Evolutionary conservation across 177 flowering plant genomes (phyloP), one percentile per base, ranked within the genome.

Genomic region (Vitis hybrid): DNA sequence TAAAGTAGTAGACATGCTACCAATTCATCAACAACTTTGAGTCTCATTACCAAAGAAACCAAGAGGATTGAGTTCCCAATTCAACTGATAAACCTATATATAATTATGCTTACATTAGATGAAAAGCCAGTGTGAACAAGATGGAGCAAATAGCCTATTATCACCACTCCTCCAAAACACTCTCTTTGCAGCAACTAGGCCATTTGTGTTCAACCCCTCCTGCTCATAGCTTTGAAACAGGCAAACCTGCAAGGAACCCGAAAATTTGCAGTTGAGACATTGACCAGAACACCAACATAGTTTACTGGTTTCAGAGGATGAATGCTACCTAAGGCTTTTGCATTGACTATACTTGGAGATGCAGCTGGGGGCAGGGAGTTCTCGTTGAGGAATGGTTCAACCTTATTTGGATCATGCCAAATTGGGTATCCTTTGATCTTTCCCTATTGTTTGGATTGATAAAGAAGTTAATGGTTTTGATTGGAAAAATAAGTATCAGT

Each of bases 311-410:
- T 48, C 3, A 18, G 19, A 2, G 16, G 2, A 57, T 14, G 33
- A 19, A 9, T 2, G 11, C 56, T 84, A 91, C 99, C 90, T 51
- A 94, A 76, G 76, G 89, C 83, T 75, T 93, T 94, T 9, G 93
- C 80, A 72, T 94, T 94, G 63, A 93, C 96, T 63, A 94, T 87
- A 86, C 99, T 94, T 48, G 99, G 98, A 81, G 80, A 78, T 55
- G 99, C 97, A 6, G 93, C 82, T 11, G 99, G 99, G 62, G 97
- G 94, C 29, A 83, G 82, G 68, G 86, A 74, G 55, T 86, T 92
- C 80, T 90, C 99, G 56, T 87, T 77, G 73, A 94, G 73, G 79
- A 94, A 94, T 12, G 89, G 96, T 51, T 86, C 96, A 5, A 92
- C 88, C 39, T 78, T 83, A 68, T 94, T 92, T 1, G 99, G 86